Conservation (phyloP, 768 basidiomycete genomes). For the Rubroboletus pulcherrimus region DNA sequence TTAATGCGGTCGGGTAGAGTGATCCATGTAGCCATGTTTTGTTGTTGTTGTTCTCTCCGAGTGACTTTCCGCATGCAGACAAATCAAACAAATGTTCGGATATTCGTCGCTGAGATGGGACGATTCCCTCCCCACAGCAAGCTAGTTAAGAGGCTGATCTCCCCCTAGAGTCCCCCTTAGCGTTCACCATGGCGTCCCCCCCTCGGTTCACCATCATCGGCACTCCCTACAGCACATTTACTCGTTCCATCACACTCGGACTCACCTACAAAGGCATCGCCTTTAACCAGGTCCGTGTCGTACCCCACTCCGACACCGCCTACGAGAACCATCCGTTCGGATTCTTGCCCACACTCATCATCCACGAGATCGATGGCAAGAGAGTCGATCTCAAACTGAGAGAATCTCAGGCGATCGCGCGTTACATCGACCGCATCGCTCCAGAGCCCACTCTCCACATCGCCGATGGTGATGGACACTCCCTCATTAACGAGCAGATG, state of each 20-base stretch:
- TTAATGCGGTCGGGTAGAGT: neutral
- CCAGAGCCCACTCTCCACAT: conserved; percentile 28
- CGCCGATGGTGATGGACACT: conserved; percentile 16
- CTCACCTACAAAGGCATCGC: conserved; percentile 26
- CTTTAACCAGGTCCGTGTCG: conserved; percentile 24
- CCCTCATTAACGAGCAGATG: conserved; percentile 28
- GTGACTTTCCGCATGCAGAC: neutral
- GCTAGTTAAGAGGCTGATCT: conserved; percentile 1
- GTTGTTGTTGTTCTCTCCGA: neutral
- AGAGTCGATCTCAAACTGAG: conserved; percentile 24
- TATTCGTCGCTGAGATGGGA: no score
- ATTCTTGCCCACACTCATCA: conserved; percentile 30
- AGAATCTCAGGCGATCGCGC: conserved; percentile 29
- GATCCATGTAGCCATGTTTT: neutral
- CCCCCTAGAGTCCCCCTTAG: neutral
- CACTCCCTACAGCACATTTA: conserved; percentile 33
- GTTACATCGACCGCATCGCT: conserved; percentile 28
- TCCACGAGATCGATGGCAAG: conserved; percentile 25
- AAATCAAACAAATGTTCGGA: no score
- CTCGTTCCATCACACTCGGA: conserved; percentile 30
- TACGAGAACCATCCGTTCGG: conserved; percentile 30
- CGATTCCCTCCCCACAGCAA: neutral
- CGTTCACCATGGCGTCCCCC: conserved; percentile 16
- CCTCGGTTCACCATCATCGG: conserved; percentile 27
- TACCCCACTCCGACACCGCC: conserved; percentile 29